Evolutionary conservation across 2,329 filamentous ascomycete genomes (phyloP), one percentile per base, ranked within the genome.

Genomic region (Septoria linicola): DNA sequence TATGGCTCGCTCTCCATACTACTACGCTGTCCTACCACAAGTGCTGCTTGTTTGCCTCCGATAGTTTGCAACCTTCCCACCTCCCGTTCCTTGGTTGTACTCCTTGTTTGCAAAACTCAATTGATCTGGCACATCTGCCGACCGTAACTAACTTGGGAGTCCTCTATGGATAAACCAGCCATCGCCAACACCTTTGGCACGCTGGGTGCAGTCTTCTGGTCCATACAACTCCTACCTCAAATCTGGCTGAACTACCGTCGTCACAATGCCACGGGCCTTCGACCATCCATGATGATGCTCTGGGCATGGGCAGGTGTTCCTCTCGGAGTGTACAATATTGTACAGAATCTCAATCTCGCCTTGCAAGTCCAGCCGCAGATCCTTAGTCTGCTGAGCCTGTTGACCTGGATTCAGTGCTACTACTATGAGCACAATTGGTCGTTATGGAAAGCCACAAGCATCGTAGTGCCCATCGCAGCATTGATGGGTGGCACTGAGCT

Each of bases 231-330:
- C 20, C 78, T 88, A 20, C 84, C 85, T 0, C 85, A 88, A 64
- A 86, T 88, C 41, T 66, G 83, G 27, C 79, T 86, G 61, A 88
- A 88, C 61, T 82, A 84, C 60, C 76, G 79, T 3, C 74, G 84
- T 1, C 83, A 87, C 64, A 76, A 85, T 71, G 83, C 83, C 1
- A 78, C 74, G 0, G 84, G 84, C 0, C 73, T 88, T 0, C 83
- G 87, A 42, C 77, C 80, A 0, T 80, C 81, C 0, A 87, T 88
- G 84, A 87, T 88, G 83, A 78, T 88, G 65, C 73, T 87, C 2
- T 88, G 84, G 78, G 81, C 82, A 0, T 80, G 76, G 70, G 84
- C 84, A 1, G 84, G 84, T 0, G 80, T 87, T 0, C 84, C 84
- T 0, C 72, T 88, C 0, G 85, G 84, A 2, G 77, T 80, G 10